Evolutionary conservation across 1,139 yeast species (phyloP).

Genomic region (Saccharomyces hybrid): DNA sequence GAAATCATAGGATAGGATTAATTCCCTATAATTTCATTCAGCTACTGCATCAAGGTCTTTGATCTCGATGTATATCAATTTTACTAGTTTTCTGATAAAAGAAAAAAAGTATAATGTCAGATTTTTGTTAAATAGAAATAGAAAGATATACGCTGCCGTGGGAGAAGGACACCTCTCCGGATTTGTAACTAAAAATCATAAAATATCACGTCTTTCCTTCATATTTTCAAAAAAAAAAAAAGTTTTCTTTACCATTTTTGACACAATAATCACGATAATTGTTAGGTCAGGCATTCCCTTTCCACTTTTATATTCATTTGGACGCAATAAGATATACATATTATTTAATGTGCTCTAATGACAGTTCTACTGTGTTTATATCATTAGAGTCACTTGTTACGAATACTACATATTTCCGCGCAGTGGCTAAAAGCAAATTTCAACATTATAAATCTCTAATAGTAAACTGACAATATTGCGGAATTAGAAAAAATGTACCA

Average conservation of each 20-base stretch:
- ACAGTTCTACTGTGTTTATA: not conserved
- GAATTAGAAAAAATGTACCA: not conserved
- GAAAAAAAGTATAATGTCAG: not conserved
- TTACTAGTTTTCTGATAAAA: not conserved
- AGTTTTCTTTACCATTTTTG: not conserved
- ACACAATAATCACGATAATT: not conserved
- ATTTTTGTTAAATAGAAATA: not conserved
- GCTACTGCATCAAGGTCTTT: constrained; percentile 10
- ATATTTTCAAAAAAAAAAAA: not conserved
- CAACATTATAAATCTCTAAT: not conserved
- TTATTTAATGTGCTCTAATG: not conserved
- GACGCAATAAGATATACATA: not conserved
- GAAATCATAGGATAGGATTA: constrained; percentile 21
- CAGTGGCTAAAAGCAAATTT: not conserved
- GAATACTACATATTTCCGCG: not conserved
- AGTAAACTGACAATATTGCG: not conserved
- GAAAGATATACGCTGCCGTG: not conserved
- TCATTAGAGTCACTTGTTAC: not conserved
- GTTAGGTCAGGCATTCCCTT: not conserved
- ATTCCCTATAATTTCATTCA: constrained; percentile 29
- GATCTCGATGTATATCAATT: not conserved
- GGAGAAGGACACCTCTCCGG: not conserved
- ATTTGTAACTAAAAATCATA: not conserved
- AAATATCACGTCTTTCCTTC: not conserved
- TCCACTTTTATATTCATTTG: not conserved